phyloP scores from a whole-genome alignment of 345 rosid species.

The Citrus unshiu region DNA sequence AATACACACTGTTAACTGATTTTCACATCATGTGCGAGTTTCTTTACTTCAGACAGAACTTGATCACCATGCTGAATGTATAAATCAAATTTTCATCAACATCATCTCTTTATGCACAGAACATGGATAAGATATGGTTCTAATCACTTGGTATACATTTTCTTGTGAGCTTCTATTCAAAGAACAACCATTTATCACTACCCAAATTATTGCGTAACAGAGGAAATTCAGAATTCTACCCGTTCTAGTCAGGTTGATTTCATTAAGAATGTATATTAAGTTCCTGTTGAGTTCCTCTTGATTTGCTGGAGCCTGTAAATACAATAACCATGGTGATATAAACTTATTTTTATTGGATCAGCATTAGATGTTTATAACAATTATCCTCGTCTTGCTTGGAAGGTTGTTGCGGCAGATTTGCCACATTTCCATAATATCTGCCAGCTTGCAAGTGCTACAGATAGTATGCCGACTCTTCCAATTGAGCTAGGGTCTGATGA shows the following conservation, averaged over 20 bases:
- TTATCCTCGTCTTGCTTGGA: constrained; percentile 8
- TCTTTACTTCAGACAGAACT: background rate
- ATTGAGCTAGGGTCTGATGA: constrained; percentile 52
- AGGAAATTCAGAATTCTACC: background rate
- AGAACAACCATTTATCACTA: no score
- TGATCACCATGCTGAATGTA: background rate
- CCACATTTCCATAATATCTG: constrained; percentile 39
- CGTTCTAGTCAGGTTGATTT: background rate
- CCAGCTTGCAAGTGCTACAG: constrained; percentile 58
- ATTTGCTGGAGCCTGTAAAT: background rate
- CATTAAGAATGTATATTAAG: background rate
- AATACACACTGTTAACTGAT: background rate
- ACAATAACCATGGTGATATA: background rate
- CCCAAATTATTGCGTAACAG: background rate
- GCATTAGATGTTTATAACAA: constrained; percentile 1
- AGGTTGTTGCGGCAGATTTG: constrained; percentile 64
- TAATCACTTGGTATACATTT: background rate
- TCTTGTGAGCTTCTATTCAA: background rate
- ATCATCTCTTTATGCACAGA: background rate
- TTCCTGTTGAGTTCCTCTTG: background rate
- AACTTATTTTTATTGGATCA: constrained; percentile 1
- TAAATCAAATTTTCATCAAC: background rate
- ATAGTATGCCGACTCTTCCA: constrained; percentile 43
- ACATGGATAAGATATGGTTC: background rate
- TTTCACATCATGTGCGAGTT: background rate